These are phyloP conservation scores for Gynandropsis gynandra DNA, from an alignment of 345 rosid species.

Conservation along the genomic window DNA sequence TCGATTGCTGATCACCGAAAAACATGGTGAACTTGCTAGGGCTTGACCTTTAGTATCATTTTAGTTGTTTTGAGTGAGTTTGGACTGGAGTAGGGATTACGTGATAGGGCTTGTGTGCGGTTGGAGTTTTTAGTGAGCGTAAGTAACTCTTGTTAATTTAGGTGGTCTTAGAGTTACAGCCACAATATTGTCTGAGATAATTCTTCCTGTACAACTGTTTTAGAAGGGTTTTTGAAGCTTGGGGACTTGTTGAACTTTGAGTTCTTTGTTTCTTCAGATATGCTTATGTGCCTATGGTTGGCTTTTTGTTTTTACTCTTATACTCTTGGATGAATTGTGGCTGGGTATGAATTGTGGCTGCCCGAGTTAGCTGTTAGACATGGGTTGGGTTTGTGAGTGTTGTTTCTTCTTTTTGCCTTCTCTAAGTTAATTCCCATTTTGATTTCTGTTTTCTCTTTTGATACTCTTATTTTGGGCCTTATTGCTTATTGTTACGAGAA, in stretches of 20 bases:
- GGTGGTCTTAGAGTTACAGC: too few species aligned
- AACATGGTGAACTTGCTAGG: not conserved
- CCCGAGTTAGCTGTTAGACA: not conserved
- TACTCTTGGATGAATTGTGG: conserved; percentile 2
- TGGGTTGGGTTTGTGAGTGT: not conserved
- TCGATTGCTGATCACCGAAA: too few species aligned
- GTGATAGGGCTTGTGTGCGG: not conserved
- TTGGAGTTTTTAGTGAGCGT: not conserved
- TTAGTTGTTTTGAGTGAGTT: not conserved
- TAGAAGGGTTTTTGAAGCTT: not conserved
- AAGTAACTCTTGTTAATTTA: not conserved
- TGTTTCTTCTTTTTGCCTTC: too few species aligned
- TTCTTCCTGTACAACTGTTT: too few species aligned
- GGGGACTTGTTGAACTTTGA: not conserved
- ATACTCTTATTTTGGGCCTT: too few species aligned
- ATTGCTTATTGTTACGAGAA: too few species aligned
- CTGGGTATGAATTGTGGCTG: not conserved
- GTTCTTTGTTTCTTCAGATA: not conserved
- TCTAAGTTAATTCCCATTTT: too few species aligned
- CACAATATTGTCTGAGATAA: too few species aligned
- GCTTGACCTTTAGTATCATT: conserved; percentile 1
- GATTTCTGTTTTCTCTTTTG: too few species aligned
- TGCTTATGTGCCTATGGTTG: not conserved
- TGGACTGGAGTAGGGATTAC: conserved; percentile 7
- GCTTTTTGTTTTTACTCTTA: not conserved